Base-by-base conservation (phyloP, 1,139 yeast species). In the Candida tropicalis region DNA sequence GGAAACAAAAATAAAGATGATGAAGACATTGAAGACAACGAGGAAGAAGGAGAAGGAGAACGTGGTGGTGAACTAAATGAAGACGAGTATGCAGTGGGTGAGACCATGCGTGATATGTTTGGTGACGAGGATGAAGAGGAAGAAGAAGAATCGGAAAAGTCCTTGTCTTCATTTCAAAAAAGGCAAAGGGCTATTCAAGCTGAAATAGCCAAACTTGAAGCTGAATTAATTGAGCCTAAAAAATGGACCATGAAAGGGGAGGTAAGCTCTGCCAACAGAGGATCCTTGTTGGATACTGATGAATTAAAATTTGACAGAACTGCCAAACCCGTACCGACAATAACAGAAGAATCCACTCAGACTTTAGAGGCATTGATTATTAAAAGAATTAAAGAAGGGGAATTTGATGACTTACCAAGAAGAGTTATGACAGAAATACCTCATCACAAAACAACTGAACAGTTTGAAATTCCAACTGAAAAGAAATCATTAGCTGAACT, bases 211-310 rank as follows among this genome's bases (percentile, higher is more conserved):
- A 75, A 79, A 54, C 72, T 90, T 41, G 99, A 93, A 65, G 81
- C 82, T 28, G 98, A 91, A 59, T 84, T 95, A 23, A 83, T 93
- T 22, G 93, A 90, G 1, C 93, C 87, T 48, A 93, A 93, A 70
- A 84, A 84, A 57, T 93, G 99, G 99, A 83, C 96, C 7, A 77
- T 91, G 77, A 86, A 84, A 59, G 99, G 99, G 64, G 99, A 93
- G 66, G 90, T 89, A 2, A 77, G 79, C 41, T 87, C 91, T 1
- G 79, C 76, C 50, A 88, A 85, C 53, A 79, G 99, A 58, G 97
- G 93, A 65, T 85, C 98, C 1, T 70, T 93, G 29, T 59, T 73
- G 46, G 73, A 69, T 44, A 77, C 72, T 47, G 63, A 67, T 6
- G 76, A 68, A 42, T 62, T 73, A 40, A 73, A 69, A 42, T 73